Base-by-base conservation (phyloP, 2,329 filamentous ascomycete genomes). In the Colletotrichum sp. region DNA sequence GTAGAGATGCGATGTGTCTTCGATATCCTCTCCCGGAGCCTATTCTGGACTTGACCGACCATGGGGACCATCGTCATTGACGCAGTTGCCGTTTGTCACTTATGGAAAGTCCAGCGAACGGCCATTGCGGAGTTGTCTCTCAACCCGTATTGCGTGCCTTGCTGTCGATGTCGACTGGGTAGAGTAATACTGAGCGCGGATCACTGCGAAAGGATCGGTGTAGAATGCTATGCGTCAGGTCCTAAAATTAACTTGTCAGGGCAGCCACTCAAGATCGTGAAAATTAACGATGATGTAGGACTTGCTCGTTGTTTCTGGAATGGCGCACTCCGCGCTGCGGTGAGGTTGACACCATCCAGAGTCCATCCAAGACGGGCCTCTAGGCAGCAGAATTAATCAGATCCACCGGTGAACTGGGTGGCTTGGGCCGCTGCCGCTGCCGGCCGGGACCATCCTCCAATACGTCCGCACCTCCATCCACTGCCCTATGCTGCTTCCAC, bases 381-480 rank as follows among this genome's bases (percentile, higher is more conserved):
- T 26, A 76, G 74, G 74, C 74, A 76, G 71, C 74, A 74, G 66
- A 43, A 75, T 76, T 75, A 59, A 48, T 55, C 18, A 60, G 59
- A 26, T 57, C 70, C 64, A 70, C 59, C 48, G 21, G 32, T 26
- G 48, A 36, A 52, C 61, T 67, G 30, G 14, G 55, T 75, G 36
- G 52, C 71, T 61, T 75, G 72, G 61, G 64, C 32, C 36, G 70
- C 72, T 71, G 66, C 61, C 72, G 61, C 43, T 75, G 36, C 71
- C 71, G 74, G 43, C 67, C 72, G 52, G 72, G 39, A 71, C 52
- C 39, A 36, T 43, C 60, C 48, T 57, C 55, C 24, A 59, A 14
- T 12, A n/a, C 65, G 55, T 59, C 34, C 63, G 28, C 57, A 43
- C 34, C 68, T 28, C 55, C 68, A 52, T 48, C 48, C 28, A 52